Base-by-base conservation (phyloP, 2,329 filamentous ascomycete genomes). In the Geoglossum cookeanum region DNA sequence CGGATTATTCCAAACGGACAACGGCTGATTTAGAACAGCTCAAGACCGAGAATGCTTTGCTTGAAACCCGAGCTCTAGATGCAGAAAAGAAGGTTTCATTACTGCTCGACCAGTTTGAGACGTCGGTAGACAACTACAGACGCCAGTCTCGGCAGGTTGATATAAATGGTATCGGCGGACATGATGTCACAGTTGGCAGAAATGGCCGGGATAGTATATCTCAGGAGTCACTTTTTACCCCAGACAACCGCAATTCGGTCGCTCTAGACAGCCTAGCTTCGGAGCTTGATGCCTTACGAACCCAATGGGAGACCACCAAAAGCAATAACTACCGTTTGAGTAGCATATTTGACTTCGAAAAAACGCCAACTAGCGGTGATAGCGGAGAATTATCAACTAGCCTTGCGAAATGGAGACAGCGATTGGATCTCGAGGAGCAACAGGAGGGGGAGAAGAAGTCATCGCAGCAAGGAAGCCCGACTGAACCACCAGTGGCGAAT, bases 241-340 rank as follows among this genome's bases (percentile, higher is more conserved):
- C 45, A 15, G 72, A 77, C 56, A 76, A 77, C 61, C 77, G 81
- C 55, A 81, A 80, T 56, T 81, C 78, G 0, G 73, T 83, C 63
- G 91, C 90, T 2, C 78, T 98, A 22, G 92, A 98, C 69, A 92
- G 84, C 61, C 79, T 98, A 29, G 91, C 92, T 9, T 88, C 81
- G 61, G 92, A 98, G 72, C 80, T 98, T 6, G 92, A 98, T 68
- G 85, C 87, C 11, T 76, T 98, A 53, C 81, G 91, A 56, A 87
- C 77, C 56, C 90, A 96, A 65, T 98, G 92, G 92, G 89, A 97
- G 71, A 87, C 84, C 44, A 95, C 89, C 11, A 96, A 91, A 72
- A 92, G 94, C 70, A 94, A 58, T 35, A 96, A 58, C 33, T 96
- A 97, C 69, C 84, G 92, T 29, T 74, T 96, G 49, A 94, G 87